Evolutionary conservation across 1,139 yeast genomes (phyloP).

Genomic region (Candida frijolesensis): DNA sequence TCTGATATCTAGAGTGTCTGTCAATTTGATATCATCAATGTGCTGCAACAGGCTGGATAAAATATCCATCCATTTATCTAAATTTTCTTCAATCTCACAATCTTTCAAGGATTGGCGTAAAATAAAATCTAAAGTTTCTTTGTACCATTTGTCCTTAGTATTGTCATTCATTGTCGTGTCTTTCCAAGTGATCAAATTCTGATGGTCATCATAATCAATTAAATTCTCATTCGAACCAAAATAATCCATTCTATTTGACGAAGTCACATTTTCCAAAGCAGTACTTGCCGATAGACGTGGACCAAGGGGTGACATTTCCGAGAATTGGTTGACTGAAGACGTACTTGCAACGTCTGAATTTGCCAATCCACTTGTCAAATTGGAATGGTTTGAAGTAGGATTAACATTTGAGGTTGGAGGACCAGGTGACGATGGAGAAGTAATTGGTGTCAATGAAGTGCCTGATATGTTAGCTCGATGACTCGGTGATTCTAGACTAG

Average conservation of each 20-base stretch:
- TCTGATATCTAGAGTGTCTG: conserved; percentile 81
- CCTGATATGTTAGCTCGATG: conserved; percentile 3
- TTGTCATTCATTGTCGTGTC: conserved; percentile 5
- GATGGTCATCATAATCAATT: background rate
- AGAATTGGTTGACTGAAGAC: conserved; percentile 4
- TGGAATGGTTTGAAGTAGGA: conserved; percentile 15
- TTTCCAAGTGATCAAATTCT: conserved; percentile 4
- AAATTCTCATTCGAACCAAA: conserved; percentile 6
- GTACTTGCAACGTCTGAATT: conserved; percentile 9
- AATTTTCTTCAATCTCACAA: conserved; percentile 43
- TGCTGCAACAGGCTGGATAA: conserved; percentile 28
- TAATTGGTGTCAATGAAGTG: conserved; percentile 19
- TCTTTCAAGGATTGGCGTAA: conserved; percentile 70
- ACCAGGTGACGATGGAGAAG: conserved; percentile 21
- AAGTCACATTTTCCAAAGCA: conserved; percentile 4
- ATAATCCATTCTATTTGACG: conserved; percentile 6
- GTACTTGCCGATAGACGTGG: conserved; percentile 14
- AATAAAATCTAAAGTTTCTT: conserved; percentile 35
- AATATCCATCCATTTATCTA: conserved; percentile 42
- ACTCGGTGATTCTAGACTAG: conserved; percentile 22
- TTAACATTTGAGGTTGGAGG: conserved; percentile 4
- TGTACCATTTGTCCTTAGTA: conserved; percentile 21
- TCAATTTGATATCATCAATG: conserved; percentile 37
- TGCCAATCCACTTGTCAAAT: conserved; percentile 15
- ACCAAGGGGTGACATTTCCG: conserved; percentile 15